Conservation (phyloP, 176 grass and related monocot species). For the Avena eriantha region DNA sequence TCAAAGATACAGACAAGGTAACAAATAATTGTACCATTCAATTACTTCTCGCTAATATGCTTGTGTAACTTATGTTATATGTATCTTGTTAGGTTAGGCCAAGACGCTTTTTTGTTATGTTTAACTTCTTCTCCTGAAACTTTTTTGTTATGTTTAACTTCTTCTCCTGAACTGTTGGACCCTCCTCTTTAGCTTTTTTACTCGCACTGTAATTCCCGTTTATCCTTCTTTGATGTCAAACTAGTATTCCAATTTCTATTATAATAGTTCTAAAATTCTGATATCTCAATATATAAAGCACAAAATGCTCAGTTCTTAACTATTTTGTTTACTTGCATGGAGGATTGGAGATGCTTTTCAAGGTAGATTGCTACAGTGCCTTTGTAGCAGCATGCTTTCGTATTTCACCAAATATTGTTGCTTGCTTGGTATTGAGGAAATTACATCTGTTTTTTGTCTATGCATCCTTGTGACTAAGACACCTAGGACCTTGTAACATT, state of each 20-base stretch:
- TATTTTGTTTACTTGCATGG: not conserved
- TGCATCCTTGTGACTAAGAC: not conserved
- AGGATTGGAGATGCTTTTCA: not conserved
- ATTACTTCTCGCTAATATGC: not conserved
- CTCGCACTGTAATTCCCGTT: not conserved
- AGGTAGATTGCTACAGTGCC: not conserved
- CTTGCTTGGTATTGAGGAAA: not conserved
- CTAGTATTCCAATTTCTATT: constrained; percentile 10
- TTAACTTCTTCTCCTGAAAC: not conserved
- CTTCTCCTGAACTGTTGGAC: not conserved
- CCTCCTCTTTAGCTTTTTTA: not conserved
- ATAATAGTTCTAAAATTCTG: not conserved
- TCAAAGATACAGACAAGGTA: constrained; percentile 97
- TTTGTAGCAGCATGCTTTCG: not conserved
- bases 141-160: constrained; percentile 15
- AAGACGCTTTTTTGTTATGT: not conserved
- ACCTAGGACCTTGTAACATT: not conserved
- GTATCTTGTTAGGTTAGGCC: not conserved
- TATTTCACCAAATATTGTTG: not conserved
- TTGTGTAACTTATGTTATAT: constrained; percentile 10
- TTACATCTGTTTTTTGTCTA: not conserved
- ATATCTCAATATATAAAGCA: not conserved
- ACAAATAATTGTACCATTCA: constrained; percentile 18
- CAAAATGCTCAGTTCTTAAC: not conserved
- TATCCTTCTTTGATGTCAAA: constrained; percentile 6